Percentiles rank a stretch among this genome's conserved stretches.
Evolutionary conservation across 768 basidiomycete genomes (phyloP).

Genomic region (Russula sp.): DNA sequence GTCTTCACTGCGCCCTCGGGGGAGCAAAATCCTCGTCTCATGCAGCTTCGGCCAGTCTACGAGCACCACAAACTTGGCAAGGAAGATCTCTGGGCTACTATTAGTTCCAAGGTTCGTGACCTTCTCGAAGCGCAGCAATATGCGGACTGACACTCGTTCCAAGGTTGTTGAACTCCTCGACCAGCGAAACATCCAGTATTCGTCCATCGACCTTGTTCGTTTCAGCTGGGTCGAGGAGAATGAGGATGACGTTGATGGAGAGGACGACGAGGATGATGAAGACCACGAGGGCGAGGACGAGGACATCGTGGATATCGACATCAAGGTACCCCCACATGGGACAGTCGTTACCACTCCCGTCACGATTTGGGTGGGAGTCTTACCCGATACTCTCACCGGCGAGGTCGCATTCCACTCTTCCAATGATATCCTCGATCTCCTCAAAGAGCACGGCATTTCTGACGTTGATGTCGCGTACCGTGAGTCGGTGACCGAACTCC

Average conservation of each 20-base stretch:
- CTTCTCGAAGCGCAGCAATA: neutral
- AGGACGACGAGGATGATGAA: conserved; percentile 18
- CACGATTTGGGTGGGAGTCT: conserved; percentile 6
- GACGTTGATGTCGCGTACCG: conserved; percentile 26
- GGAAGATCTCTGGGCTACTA: neutral
- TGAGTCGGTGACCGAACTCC: conserved; percentile 23
- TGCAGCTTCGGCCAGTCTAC: neutral
- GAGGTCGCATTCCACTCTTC: conserved; percentile 20
- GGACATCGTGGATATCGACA: conserved; percentile 17
- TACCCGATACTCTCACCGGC: conserved; percentile 24
- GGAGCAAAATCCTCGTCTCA: neutral
- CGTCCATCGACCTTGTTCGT: conserved; percentile 7
- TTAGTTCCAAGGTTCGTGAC: neutral
- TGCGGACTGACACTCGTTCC: conserved; percentile 1
- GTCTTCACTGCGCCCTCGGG: neutral
- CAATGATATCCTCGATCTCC: conserved; percentile 21
- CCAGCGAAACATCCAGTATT: neutral
- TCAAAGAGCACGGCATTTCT: conserved; percentile 14
- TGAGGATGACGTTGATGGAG: conserved; percentile 8
- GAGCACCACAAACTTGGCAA: neutral
- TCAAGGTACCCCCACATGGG: conserved; percentile 23
- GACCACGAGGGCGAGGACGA: neutral
- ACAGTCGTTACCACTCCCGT: conserved; percentile 6
- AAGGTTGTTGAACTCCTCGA: conserved; percentile 11
- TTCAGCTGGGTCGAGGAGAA: conserved; percentile 16